Conservation (phyloP, 768 basidiomycete genomes). For the Termitomyces sp. region DNA sequence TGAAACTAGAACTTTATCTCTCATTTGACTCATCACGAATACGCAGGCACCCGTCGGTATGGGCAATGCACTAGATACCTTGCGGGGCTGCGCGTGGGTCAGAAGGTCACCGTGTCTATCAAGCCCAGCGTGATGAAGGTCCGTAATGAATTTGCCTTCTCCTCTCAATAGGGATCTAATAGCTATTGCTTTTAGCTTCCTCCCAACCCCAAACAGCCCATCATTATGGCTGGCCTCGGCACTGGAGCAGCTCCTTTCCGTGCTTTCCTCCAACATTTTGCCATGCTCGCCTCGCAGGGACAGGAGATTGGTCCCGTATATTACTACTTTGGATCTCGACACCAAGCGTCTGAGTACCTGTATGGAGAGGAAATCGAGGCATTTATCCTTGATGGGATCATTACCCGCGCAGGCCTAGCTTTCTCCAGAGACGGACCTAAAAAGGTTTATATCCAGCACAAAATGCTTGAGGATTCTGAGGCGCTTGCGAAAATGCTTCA, state of each 20-base stretch:
- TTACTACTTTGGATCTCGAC: constrained; percentile 98
- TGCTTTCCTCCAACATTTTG: constrained; percentile 96
- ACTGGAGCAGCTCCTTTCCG: constrained; percentile 99
- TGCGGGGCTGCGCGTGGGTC: constrained; percentile 73
- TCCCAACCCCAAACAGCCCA: constrained; percentile 74
- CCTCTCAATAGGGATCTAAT: constrained; percentile 3
- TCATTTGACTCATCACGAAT: background rate
- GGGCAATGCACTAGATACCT: constrained; percentile 98
- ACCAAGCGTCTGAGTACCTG: constrained; percentile 92
- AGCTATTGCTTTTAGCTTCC: constrained; percentile 53
- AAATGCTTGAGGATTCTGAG: constrained; percentile 89
- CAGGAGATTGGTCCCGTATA: constrained; percentile 85
- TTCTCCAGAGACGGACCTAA: constrained; percentile 91
- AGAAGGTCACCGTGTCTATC: constrained; percentile 94
- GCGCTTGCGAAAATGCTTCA: constrained; percentile 70
- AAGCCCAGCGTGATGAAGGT: constrained; percentile 99
- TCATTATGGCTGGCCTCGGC: constrained; percentile 98
- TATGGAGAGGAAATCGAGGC: constrained; percentile 97
- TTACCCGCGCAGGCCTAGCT: constrained; percentile 88
- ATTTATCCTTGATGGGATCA: constrained; percentile 77
- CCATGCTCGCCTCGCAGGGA: constrained; percentile 70
- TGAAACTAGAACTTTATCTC: background rate
- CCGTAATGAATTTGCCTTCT: constrained; percentile 11
- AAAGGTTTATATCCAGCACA: constrained; percentile 99
- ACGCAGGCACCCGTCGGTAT: constrained; percentile 63